Evolutionary conservation across 768 basidiomycete genomes (phyloP).

Genomic region (Rhizopogon vulgaris): DNA sequence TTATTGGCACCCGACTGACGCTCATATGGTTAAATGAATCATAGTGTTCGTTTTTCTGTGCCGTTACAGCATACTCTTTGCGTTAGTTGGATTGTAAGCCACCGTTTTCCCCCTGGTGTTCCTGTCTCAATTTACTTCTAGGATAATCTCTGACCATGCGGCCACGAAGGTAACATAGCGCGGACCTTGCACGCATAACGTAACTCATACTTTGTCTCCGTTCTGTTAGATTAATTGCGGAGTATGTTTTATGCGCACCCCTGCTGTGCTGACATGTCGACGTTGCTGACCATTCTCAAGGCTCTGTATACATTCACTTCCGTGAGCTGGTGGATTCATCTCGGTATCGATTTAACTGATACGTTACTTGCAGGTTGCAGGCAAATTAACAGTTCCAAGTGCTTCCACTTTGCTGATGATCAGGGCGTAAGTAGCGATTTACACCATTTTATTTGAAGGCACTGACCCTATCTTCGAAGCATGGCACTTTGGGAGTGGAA

Average conservation of each 20-base stretch:
- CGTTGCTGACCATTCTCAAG: slow-evolving; percentile 23
- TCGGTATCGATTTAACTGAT: neutral
- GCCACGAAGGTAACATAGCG: slow-evolving; percentile 34
- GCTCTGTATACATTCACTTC: slow-evolving; percentile 67
- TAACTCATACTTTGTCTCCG: neutral
- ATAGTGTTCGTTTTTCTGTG: slow-evolving; percentile 62
- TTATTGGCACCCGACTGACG: neutral
- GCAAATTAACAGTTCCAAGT: slow-evolving; percentile 60
- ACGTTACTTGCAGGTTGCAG: slow-evolving; percentile 40
- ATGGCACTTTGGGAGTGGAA: slow-evolving; percentile 69
- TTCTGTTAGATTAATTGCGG: slow-evolving; percentile 47
- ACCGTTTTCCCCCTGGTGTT: neutral
- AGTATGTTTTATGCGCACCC: slow-evolving; percentile 29
- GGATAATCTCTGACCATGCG: slow-evolving; percentile 53
- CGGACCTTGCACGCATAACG: neutral
- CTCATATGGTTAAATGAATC: slow-evolving; percentile 5
- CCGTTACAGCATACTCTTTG: slow-evolving; percentile 66
- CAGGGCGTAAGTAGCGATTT: slow-evolving; percentile 41
- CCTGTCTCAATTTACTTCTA: slow-evolving; percentile 16
- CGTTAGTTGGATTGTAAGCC: slow-evolving; percentile 57
- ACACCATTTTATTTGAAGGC: slow-evolving; percentile 10
- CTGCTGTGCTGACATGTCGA: neutral
- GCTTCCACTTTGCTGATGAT: slow-evolving; percentile 67
- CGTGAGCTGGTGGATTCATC: slow-evolving; percentile 26
- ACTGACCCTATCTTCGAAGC: slow-evolving; percentile 31